A percentile compares a stretch with the other conserved stretches of the same genome.
These are phyloP conservation scores for Starmerella etchellsii DNA, from an alignment of 805 yeast genomes.

Conservation along the genomic window DNA sequence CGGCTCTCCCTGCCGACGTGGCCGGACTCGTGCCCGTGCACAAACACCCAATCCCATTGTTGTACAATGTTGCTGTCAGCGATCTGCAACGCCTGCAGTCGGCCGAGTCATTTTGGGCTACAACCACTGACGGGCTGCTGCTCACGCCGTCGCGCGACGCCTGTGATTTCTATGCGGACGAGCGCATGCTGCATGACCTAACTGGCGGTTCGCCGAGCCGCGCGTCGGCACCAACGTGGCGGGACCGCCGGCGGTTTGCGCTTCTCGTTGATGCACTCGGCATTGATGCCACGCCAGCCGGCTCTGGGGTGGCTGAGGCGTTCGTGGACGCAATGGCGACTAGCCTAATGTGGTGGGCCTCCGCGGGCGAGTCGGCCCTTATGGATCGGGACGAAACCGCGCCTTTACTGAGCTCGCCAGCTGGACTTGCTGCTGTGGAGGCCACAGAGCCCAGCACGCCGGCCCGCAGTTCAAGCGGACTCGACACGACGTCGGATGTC, in stretches of 20 bases:
- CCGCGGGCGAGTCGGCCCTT: slow-evolving; percentile 53
- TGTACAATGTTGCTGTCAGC: slow-evolving; percentile 51
- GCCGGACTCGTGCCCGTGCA: slow-evolving; percentile 26
- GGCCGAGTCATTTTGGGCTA: slow-evolving; percentile 38
- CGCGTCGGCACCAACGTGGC: slow-evolving; percentile 17
- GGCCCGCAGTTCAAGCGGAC: not conserved
- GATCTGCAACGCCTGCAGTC: slow-evolving; percentile 35
- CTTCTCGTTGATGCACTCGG: slow-evolving; percentile 16
- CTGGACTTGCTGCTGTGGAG: not conserved
- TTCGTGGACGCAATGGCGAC: slow-evolving; percentile 16
- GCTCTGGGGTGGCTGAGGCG: slow-evolving; percentile 13
- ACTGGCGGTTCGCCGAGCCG: slow-evolving; percentile 4
- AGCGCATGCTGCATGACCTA: slow-evolving; percentile 2
- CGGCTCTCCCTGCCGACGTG: slow-evolving; percentile 49
- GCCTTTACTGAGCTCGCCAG: slow-evolving; percentile 9
- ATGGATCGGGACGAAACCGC: slow-evolving; percentile 21
- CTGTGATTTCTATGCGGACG: slow-evolving; percentile 16
- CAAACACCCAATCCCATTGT: slow-evolving; percentile 9
- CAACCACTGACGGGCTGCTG: slow-evolving; percentile 55
- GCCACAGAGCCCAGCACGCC: not conserved
- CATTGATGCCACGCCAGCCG: not conserved
- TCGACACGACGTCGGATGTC: slow-evolving; percentile 28
- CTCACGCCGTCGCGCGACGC: slow-evolving; percentile 25
- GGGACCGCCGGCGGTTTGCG: slow-evolving; percentile 22
- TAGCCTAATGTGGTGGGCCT: slow-evolving; percentile 78